phyloP scores from a whole-genome alignment of 306 rosid species.

The Fragaria iinumae region DNA sequence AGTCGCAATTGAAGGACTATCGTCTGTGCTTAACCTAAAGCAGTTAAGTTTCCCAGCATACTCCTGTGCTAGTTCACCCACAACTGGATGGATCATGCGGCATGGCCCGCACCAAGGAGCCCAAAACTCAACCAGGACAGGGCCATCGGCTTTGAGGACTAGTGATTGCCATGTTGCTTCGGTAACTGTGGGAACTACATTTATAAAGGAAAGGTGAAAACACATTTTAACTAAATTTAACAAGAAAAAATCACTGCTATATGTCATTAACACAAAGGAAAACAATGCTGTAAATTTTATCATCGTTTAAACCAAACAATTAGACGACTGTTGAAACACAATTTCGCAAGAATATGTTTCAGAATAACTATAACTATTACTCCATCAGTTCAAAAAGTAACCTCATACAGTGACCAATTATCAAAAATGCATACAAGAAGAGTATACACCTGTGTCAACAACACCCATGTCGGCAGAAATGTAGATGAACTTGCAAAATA shows the following conservation, averaged over 20 bases:
- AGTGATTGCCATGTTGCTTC: constrained; percentile 64
- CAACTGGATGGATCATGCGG: constrained; percentile 83
- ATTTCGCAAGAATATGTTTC: neutral
- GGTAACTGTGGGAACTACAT: constrained; percentile 57
- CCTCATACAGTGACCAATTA: neutral
- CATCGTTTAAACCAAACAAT: too few relatives aligned
- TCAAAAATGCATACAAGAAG: neutral
- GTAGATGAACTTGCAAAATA: neutral
- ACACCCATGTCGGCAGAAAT: neutral
- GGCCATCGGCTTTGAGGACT: constrained; percentile 52
- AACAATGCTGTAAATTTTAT: neutral
- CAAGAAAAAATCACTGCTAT: neutral
- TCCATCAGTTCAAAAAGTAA: neutral
- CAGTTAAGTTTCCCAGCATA: constrained; percentile 71
- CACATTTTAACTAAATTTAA: neutral
- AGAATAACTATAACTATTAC: neutral
- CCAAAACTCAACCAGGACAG: constrained; percentile 92
- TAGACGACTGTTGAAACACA: neutral
- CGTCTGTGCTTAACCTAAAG: constrained; percentile 71
- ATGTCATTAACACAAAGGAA: neutral
- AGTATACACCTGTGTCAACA: too few relatives aligned
- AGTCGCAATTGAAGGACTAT: constrained; percentile 58
- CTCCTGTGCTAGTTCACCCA: constrained; percentile 63
- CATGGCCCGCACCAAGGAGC: constrained; percentile 99
- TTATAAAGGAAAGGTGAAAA: neutral